Evolutionary conservation across 148 eudicot genomes (phyloP).

Genomic region (Nepenthes gracilis): DNA sequence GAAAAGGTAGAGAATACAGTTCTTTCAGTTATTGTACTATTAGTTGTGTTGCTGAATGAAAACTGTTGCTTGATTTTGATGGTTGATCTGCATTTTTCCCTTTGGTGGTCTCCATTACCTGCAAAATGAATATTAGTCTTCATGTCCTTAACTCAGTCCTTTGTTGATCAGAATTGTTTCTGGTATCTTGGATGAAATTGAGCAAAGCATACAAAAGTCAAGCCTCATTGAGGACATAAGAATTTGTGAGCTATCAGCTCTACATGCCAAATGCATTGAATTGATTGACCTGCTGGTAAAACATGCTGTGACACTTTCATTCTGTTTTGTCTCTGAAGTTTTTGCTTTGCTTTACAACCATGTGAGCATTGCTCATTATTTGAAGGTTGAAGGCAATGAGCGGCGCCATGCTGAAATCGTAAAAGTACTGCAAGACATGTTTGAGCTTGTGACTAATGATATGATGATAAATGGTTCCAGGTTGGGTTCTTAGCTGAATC

Average conservation of each 20-base stretch:
- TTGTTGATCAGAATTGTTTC: conserved; percentile 41
- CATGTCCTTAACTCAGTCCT: not conserved
- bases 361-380: conserved; percentile 5
- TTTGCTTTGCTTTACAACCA: conserved; percentile 2
- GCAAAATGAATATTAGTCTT: not conserved
- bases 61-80: not conserved
- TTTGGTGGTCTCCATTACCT: not conserved
- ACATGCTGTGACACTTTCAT: conserved; percentile 2
- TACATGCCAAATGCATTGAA: conserved; percentile 54
- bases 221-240: conserved; percentile 55
- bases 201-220: conserved; percentile 56
- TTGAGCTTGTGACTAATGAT: conserved; percentile 74
- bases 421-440: conserved; percentile 78
- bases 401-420: conserved; percentile 46
- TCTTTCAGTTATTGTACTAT: conserved; percentile 4
- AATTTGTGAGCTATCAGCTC: conserved; percentile 58
- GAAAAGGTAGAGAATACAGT: conserved; percentile 44
- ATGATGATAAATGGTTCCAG: conserved; percentile 84
- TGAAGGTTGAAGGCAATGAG: conserved; percentile 68
- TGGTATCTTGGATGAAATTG: conserved; percentile 58
- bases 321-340: conserved; percentile 3
- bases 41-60: not conserved
- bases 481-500: conserved; percentile 21
- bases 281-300: conserved; percentile 73
- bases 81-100: not conserved